Conservation (phyloP, 139 green algal species). For the Chlorella sp. region DNA sequence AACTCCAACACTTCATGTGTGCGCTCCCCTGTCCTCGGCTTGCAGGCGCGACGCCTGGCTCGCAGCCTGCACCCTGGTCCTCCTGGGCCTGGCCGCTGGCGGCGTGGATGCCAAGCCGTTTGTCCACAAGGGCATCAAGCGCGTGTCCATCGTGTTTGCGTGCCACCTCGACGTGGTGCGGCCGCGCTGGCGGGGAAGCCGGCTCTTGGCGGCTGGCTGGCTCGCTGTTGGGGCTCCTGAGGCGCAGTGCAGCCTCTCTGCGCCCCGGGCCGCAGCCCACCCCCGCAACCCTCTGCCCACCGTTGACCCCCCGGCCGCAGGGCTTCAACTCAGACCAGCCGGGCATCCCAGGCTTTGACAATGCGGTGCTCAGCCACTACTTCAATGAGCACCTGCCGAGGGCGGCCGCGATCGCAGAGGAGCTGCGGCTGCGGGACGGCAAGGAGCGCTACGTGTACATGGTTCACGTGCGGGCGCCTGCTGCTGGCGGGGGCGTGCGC, state of each 20-base stretch:
- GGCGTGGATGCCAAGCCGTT: background rate
- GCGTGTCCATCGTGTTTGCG: conserved; percentile 65
- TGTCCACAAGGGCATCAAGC: conserved; percentile 2
- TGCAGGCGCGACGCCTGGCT: too few relatives aligned
- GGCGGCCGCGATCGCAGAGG: conserved; percentile 42
- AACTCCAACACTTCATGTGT: too few relatives aligned
- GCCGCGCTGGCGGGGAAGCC: too few relatives aligned
- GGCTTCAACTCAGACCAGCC: background rate
- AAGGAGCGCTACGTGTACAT: conserved; percentile 45
- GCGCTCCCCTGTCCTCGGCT: too few relatives aligned
- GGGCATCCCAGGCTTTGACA: conserved; percentile 38
- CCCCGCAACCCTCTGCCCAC: background rate
- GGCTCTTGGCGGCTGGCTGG: too few relatives aligned
- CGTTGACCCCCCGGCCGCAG: too few relatives aligned
- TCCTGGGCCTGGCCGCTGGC: background rate
- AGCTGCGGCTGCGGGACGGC: conserved; percentile 29
- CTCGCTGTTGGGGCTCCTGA: background rate
- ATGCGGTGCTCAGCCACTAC: conserved; percentile 65
- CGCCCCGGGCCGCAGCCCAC: background rate
- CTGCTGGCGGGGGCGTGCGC: background rate
- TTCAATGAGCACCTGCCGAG: conserved; percentile 60
- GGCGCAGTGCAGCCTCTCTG: too few relatives aligned
- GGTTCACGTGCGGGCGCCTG: background rate
- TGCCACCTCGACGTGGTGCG: conserved; percentile 66
- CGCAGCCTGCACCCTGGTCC: too few relatives aligned